Conservation (phyloP, 108 stramenopile genomes). For the Discostella stelligeroides region DNA sequence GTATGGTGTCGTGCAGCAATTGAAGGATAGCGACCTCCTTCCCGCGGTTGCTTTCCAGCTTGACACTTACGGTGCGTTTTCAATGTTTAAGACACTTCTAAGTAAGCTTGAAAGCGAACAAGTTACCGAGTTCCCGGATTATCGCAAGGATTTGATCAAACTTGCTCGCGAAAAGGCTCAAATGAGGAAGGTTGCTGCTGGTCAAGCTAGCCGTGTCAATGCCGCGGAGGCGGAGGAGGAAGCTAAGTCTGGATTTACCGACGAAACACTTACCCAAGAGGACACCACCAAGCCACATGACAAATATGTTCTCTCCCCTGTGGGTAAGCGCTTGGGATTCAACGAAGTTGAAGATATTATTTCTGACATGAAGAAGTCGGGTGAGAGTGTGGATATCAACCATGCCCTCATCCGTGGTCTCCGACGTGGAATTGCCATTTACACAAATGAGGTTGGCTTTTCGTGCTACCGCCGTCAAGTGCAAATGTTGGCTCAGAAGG, state of each 20-base stretch:
- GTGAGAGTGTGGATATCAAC: conserved; percentile 87
- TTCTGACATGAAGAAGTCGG: conserved; percentile 92
- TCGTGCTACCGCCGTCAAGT: conserved; percentile 97
- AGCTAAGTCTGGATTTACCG: conserved; percentile 90
- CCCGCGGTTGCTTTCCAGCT: conserved; percentile 98
- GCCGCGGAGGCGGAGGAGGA: conserved; percentile 92
- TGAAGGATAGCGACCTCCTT: conserved; percentile 85
- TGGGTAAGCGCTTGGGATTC: conserved; percentile 88
- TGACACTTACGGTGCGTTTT: conserved; percentile 95
- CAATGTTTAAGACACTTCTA: conserved; percentile 96
- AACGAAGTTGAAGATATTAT: conserved; percentile 96
- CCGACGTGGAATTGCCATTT: conserved; percentile 98
- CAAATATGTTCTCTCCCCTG: conserved; percentile 92
- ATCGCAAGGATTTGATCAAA: conserved; percentile 90
- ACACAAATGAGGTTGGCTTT: conserved; percentile 98
- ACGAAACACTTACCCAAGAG: conserved; percentile 83
- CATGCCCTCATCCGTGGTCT: conserved; percentile 97
- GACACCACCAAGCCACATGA: conserved; percentile 97
- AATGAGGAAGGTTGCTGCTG: conserved; percentile 90
- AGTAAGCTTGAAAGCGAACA: conserved; percentile 90
- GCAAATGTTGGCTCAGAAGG: conserved; percentile 97
- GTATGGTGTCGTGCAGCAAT: conserved; percentile 81
- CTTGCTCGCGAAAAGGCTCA: conserved; percentile 86
- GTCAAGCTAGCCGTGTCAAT: conserved; percentile 86
- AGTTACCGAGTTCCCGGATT: conserved; percentile 89